These are phyloP conservation scores for Cytospora piceae DNA, from an alignment of 2,329 filamentous ascomycete species.

Conservation along the genomic window DNA sequence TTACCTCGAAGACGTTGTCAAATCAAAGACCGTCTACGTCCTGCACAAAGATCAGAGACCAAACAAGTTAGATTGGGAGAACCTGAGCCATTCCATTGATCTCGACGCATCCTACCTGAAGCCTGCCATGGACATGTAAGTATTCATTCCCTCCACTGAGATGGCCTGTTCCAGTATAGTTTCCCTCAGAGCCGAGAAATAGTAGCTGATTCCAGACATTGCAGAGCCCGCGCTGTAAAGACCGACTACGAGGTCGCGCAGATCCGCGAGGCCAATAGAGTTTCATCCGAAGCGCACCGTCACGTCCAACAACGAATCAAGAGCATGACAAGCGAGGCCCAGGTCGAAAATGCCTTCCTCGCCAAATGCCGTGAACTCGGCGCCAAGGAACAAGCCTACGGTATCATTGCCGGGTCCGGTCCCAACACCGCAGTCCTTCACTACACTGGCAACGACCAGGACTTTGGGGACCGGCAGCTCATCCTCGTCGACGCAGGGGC, in stretches of 20 bases:
- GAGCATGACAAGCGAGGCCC: slow-evolving; percentile 72
- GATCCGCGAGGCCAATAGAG: slow-evolving; percentile 77
- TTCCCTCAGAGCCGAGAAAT: background rate
- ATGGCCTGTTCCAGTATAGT: background rate
- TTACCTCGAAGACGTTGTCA: slow-evolving; percentile 54
- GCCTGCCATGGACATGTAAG: slow-evolving; percentile 70
- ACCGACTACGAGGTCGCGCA: slow-evolving; percentile 82
- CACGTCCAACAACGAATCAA: slow-evolving; percentile 69
- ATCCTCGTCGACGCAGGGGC: slow-evolving; percentile 86
- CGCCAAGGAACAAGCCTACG: slow-evolving; percentile 80
- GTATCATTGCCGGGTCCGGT: slow-evolving; percentile 85
- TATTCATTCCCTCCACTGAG: background rate
- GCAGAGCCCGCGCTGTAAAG: slow-evolving; percentile 73
- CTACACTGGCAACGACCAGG: slow-evolving; percentile 79
- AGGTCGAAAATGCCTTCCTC: slow-evolving; percentile 80
- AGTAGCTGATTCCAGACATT: background rate
- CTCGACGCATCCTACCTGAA: slow-evolving; percentile 60
- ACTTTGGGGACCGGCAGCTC: slow-evolving; percentile 70
- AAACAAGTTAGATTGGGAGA: slow-evolving; percentile 33
- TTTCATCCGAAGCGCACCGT: slow-evolving; percentile 78
- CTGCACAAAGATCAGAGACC: slow-evolving; percentile 43
- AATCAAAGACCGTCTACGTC: slow-evolving; percentile 49
- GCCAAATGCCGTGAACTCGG: slow-evolving; percentile 72
- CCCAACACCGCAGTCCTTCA: slow-evolving; percentile 84
- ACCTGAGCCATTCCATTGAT: slow-evolving; percentile 39